phyloP scores from a whole-genome alignment of 2,329 filamentous ascomycete genomes.

The Pseudogymnoascus sp. region DNA sequence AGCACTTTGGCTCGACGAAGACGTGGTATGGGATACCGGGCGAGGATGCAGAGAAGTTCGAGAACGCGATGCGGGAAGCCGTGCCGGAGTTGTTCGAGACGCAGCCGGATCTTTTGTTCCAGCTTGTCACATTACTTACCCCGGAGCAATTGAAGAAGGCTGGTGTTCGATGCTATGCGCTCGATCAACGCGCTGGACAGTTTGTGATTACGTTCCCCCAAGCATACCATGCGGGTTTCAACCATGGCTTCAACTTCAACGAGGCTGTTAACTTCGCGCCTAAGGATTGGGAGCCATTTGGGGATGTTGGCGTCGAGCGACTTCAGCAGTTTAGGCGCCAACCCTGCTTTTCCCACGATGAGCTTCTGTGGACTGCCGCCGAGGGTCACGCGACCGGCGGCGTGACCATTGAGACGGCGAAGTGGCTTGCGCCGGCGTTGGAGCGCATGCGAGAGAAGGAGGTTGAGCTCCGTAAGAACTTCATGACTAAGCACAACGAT shows the following conservation, averaged over 20 bases:
- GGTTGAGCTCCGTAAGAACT: conserved; percentile 54
- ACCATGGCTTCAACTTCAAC: conserved; percentile 98
- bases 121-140: conserved; percentile 90
- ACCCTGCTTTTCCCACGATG: conserved; percentile 95
- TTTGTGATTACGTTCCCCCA: conserved; percentile 96
- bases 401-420: conserved; percentile 75
- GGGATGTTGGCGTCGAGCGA: conserved; percentile 75
- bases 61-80: conserved; percentile 87
- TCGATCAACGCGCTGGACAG: conserved; percentile 94
- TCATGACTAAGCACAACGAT: conserved; percentile 57
- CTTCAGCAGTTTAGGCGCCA: conserved; percentile 82
- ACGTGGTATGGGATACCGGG: conserved; percentile 98
- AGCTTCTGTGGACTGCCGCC: conserved; percentile 83
- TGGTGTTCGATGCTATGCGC: conserved; percentile 82
- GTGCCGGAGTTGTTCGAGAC: conserved; percentile 96
- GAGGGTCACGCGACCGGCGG: conserved; percentile 58
- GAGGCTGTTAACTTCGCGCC: conserved; percentile 98
- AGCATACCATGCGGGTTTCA: conserved; percentile 96
- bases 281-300: conserved; percentile 87
- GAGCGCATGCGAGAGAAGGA: conserved; percentile 71
- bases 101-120: conserved; percentile 91
- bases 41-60: conserved; percentile 88
- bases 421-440: conserved; percentile 86
- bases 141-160: conserved; percentile 90
- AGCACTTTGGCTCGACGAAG: conserved; percentile 96